Conservation (phyloP, 2,329 filamentous ascomycete genomes). For the Ceratocystis cubensis region DNA sequence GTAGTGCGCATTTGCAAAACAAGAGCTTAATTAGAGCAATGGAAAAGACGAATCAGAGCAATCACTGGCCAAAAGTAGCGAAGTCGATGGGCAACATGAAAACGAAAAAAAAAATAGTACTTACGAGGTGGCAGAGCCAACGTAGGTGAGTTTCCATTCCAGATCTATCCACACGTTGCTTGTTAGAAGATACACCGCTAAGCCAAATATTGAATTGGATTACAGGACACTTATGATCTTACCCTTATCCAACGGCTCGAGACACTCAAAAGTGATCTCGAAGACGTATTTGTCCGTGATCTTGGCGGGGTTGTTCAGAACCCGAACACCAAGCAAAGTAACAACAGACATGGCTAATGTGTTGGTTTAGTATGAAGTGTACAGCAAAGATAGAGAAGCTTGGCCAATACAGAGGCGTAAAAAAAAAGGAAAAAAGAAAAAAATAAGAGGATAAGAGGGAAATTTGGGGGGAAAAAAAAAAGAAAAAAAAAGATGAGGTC, state of each 20-base stretch:
- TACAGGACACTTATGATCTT: slow-evolving; percentile 23
- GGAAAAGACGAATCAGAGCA: slow-evolving; percentile 20
- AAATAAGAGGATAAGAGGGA: background rate
- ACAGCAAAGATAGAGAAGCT: slow-evolving; percentile 13
- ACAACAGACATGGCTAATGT: slow-evolving; percentile 69
- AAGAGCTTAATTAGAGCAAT: slow-evolving; percentile 21
- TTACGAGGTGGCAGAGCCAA: slow-evolving; percentile 94
- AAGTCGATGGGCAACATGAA: slow-evolving; percentile 9
- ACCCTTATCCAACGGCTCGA: slow-evolving; percentile 91
- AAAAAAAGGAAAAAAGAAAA: slow-evolving; percentile 9
- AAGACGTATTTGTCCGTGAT: slow-evolving; percentile 92
- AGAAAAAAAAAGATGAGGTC: too few species aligned
- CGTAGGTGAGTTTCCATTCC: slow-evolving; percentile 98
- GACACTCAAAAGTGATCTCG: slow-evolving; percentile 96
- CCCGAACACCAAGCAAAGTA: slow-evolving; percentile 85
- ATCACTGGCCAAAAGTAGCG: background rate
- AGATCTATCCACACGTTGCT: slow-evolving; percentile 50
- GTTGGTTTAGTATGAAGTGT: slow-evolving; percentile 7
- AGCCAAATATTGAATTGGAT: background rate
- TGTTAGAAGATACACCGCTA: slow-evolving; percentile 22
- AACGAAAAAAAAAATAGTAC: slow-evolving; percentile 29
- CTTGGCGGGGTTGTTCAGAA: slow-evolving; percentile 91
- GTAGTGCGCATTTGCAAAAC: slow-evolving; percentile 21
- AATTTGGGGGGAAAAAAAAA: background rate
- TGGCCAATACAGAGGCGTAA: slow-evolving; percentile 5